A percentile compares a stretch with the other conserved stretches of the same genome.
These are phyloP conservation scores for Mediolabrus comicus DNA, from an alignment of 108 stramenopile genomes.

Conservation along the genomic window DNA sequence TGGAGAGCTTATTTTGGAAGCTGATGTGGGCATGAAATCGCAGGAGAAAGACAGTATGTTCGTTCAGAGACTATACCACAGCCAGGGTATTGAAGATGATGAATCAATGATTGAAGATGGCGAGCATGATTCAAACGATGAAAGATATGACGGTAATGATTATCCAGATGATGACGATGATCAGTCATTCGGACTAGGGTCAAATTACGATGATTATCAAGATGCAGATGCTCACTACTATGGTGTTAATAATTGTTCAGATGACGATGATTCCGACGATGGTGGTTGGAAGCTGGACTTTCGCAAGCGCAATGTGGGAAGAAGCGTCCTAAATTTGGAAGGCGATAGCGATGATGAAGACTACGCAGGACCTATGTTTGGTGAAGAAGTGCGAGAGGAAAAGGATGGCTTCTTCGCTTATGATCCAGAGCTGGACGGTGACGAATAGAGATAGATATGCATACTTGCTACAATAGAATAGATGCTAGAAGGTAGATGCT, in stretches of 20 bases:
- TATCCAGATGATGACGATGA: constrained; percentile 35
- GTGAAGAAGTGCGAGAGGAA: background rate
- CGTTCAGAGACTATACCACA: constrained; percentile 18
- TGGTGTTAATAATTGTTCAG: background rate
- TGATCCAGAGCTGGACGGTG: background rate
- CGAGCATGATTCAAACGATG: constrained; percentile 38
- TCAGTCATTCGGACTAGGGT: constrained; percentile 1
- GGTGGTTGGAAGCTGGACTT: constrained; percentile 38
- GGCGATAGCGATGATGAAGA: constrained; percentile 23
- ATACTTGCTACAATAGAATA: background rate
- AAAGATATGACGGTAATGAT: constrained; percentile 45
- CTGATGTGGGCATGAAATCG: constrained; percentile 18
- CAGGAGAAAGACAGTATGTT: constrained; percentile 6
- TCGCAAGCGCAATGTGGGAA: constrained; percentile 22
- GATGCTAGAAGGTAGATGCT: background rate
- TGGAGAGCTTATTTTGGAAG: constrained; percentile 69
- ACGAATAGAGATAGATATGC: background rate
- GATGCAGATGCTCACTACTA: constrained; percentile 19
- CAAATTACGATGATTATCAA: constrained; percentile 26
- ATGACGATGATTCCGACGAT: constrained; percentile 16
- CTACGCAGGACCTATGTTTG: constrained; percentile 22
- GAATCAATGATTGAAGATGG: constrained; percentile 9
- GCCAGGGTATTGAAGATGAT: constrained; percentile 11
- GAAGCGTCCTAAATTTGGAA: constrained; percentile 14
- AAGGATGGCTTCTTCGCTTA: background rate